Evolutionary conservation across 768 basidiomycete genomes (phyloP).

Genomic region (Lentinula aciculospora): DNA sequence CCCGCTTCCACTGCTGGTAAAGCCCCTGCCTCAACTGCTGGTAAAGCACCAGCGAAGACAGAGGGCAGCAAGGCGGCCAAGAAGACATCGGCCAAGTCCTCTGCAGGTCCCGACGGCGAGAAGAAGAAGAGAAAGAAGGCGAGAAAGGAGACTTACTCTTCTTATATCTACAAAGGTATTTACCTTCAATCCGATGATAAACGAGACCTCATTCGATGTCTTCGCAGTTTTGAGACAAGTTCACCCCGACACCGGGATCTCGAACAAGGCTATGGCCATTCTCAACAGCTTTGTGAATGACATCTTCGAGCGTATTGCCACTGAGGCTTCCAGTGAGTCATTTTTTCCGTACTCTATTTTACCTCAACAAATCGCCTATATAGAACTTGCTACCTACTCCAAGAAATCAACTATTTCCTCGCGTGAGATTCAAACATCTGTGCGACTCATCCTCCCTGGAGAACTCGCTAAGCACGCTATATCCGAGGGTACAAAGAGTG

Average conservation of each 20-base stretch:
- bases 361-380: not conserved
- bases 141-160: slow-evolving; percentile 90
- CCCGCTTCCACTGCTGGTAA: slow-evolving; percentile 83
- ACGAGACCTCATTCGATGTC: not conserved
- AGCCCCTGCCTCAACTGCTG: slow-evolving; percentile 64
- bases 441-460: slow-evolving; percentile 94
- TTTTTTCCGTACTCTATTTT: not conserved
- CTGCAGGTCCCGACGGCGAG: slow-evolving; percentile 59
- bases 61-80: slow-evolving; percentile 71
- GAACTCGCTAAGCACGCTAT: slow-evolving; percentile 93
- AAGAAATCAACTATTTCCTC: slow-evolving; percentile 99
- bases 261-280: slow-evolving; percentile 98
- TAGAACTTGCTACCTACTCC: slow-evolving; percentile 94
- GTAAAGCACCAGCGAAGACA: slow-evolving; percentile 72
- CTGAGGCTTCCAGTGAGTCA: slow-evolving; percentile 79
- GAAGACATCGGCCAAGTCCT: slow-evolving; percentile 56
- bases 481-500: slow-evolving; percentile 92
- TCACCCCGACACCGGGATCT: slow-evolving; percentile 98
- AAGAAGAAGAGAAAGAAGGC: slow-evolving; percentile 88
- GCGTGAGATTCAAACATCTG: slow-evolving; percentile 96
- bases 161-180: slow-evolving; percentile 88
- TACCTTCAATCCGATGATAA: not conserved
- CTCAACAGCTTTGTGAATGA: slow-evolving; percentile 96
- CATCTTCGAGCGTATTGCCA: slow-evolving; percentile 90
- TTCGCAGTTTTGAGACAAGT: slow-evolving; percentile 86